phyloP scores from a whole-genome alignment of 306 rosid species.

The Vigna angularis region DNA sequence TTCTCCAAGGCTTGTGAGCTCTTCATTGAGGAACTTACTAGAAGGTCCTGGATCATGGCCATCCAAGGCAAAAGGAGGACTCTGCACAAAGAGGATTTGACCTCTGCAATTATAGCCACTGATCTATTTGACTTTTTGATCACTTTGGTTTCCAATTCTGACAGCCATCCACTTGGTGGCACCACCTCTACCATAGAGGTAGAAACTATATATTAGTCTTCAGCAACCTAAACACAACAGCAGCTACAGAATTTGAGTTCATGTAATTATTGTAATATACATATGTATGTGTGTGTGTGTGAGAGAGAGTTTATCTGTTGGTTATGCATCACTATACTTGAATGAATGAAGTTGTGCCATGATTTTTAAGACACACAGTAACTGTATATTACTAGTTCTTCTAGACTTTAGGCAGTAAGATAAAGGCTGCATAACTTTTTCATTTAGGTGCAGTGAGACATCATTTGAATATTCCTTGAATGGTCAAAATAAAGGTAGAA shows the following conservation, averaged over 20 bases:
- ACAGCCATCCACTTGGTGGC: background rate
- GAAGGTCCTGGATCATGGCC: conserved; percentile 71
- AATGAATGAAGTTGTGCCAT: conserved; percentile 5
- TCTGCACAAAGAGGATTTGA: conserved; percentile 72
- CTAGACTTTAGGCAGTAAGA: too few relatives aligned
- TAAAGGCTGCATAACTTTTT: too few relatives aligned
- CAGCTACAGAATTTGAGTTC: background rate
- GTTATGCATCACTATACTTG: background rate
- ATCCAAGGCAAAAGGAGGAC: conserved; percentile 71
- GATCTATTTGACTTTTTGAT: conserved; percentile 75
- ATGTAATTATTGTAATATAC: conserved; percentile 12
- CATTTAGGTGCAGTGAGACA: conserved; percentile 18
- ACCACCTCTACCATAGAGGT: conserved; percentile 2
- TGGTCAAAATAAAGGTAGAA: conserved; percentile 27
- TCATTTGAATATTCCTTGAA: conserved; percentile 1
- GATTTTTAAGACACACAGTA: background rate
- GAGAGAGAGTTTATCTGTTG: background rate
- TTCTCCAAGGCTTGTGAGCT: conserved; percentile 86
- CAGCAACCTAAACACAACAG: background rate
- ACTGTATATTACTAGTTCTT: too few relatives aligned
- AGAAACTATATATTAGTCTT: conserved; percentile 13
- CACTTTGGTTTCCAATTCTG: conserved; percentile 57
- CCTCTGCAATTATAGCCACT: conserved; percentile 67
- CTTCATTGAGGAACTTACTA: conserved; percentile 67
- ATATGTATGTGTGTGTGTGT: background rate